A percentile compares a stretch with the other conserved stretches of the same genome.
Conservation (phyloP, 345 rosid species). For the Theobroma cacao region DNA sequence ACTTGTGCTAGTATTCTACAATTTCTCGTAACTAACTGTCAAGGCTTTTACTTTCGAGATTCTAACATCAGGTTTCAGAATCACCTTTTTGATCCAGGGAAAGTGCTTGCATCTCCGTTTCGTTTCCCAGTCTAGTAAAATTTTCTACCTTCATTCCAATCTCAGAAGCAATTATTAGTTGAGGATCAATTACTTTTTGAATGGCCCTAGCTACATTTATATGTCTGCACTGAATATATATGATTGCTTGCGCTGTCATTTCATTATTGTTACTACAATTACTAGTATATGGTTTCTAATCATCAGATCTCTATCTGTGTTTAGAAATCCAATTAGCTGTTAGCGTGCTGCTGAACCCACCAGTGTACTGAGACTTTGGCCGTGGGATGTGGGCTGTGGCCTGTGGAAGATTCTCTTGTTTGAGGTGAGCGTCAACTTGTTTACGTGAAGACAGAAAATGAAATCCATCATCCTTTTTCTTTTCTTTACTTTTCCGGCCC, state of each 20-base stretch:
- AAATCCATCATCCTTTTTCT: neutral
- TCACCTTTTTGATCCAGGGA: slow-evolving; percentile 6
- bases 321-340: neutral
- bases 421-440: slow-evolving; percentile 5
- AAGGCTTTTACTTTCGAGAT: too few relatives aligned
- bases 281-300: too few relatives aligned
- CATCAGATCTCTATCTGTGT: too few relatives aligned
- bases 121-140: neutral
- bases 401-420: neutral
- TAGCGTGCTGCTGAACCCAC: too few relatives aligned
- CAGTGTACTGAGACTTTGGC: too few relatives aligned
- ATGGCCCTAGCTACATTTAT: too few relatives aligned
- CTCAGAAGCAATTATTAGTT: neutral
- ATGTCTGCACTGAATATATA: too few relatives aligned
- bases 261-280: too few relatives aligned
- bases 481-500: neutral
- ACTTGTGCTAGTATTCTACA: too few relatives aligned
- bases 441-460: slow-evolving; percentile 5
- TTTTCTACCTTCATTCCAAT: neutral
- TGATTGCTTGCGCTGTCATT: too few relatives aligned
- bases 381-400: neutral
- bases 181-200: too few relatives aligned
- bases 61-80: neutral
- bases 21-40: too few relatives aligned
- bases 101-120: neutral